Conservation (phyloP, 768 basidiomycete species). For the Pholiota microspora region DNA sequence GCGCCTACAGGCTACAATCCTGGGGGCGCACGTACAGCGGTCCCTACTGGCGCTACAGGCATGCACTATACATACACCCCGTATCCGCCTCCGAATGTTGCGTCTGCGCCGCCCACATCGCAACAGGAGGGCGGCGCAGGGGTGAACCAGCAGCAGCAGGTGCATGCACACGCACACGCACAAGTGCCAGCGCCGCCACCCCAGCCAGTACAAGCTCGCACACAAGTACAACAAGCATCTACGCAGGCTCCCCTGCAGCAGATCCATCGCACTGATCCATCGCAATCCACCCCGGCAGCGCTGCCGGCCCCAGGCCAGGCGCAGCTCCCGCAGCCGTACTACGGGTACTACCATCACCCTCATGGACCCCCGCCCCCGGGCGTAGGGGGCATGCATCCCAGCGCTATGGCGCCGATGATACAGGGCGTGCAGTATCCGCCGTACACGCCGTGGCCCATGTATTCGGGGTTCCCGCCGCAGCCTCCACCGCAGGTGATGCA, state of each 20-base stretch:
- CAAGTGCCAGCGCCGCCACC: constrained; percentile 16
- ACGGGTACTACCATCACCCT: constrained; percentile 11
- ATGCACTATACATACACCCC: constrained; percentile 10
- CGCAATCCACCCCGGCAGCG: constrained; percentile 17
- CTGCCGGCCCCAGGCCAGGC: constrained; percentile 7
- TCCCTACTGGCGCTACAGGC: not conserved
- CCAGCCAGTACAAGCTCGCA: not conserved
- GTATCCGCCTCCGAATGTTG: constrained; percentile 2
- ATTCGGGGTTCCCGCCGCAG: constrained; percentile 15
- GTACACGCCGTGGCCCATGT: constrained; percentile 16
- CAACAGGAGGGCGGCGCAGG: not conserved
- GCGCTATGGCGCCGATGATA: not conserved
- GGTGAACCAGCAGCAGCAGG: constrained; percentile 7
- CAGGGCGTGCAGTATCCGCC: not conserved
- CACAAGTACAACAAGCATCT: constrained; percentile 5
- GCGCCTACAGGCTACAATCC: too few species aligned
- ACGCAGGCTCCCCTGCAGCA: constrained; percentile 15
- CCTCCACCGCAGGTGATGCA: not conserved
- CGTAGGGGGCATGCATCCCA: not conserved
- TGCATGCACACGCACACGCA: constrained; percentile 9
- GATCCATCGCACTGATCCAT: constrained; percentile 27
- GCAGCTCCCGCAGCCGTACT: constrained; percentile 9
- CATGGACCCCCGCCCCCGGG: constrained; percentile 7
- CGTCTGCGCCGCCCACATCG: not conserved
- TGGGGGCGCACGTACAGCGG: too few species aligned